Base-by-base conservation (phyloP, 306 rosid species). In the Castanea crenata region DNA sequence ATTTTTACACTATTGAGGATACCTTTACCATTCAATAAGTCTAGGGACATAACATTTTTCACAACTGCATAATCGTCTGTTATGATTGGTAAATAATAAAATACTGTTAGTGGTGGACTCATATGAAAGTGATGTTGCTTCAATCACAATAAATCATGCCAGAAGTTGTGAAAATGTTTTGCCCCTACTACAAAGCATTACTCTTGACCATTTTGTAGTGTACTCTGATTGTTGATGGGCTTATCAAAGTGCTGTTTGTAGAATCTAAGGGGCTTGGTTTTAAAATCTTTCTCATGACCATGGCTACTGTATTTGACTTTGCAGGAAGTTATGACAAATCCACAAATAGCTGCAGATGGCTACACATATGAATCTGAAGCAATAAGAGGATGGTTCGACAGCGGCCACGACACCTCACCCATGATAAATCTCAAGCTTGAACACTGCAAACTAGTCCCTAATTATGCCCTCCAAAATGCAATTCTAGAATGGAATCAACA, bases 341-440 rank as follows among this genome's bases (percentile, higher is more conserved):
- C 99, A 23, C 92, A 84, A 46, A 91, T 95, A 81, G 99, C 99
- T 35, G 98, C 98, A 46, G 98, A 95, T 88, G 99, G 99, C 41
- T 95, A 87, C 83, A 95, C 99, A 38, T 95, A 95, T 27, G 99
- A 95, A 84, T 92, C 78, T 41, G 98, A 95, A 69, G 99, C 98
- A 74, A 95, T 95, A 80, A 76, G 82, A 73, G 99, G 90, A 76
- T 95, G 99, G 99, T 86, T 95, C 68, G 54, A 91, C n/a, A 91
- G 89, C 81, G 99, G 95, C 78, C 97, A 91, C 81, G 27, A 84
- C 85, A 95, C 98, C 44, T 95, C 99, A 25, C 99, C 99, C 21
- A 95, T 95, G 99, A 95, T 98, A 76, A 95, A 95, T 87, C 98
- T 95, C 44, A 71, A 88, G 88, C 97, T 95, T 77, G 92, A 89